Evolutionary conservation across 2,329 filamentous ascomycete genomes (phyloP).

Genomic region (Fusarium mexicanum): DNA sequence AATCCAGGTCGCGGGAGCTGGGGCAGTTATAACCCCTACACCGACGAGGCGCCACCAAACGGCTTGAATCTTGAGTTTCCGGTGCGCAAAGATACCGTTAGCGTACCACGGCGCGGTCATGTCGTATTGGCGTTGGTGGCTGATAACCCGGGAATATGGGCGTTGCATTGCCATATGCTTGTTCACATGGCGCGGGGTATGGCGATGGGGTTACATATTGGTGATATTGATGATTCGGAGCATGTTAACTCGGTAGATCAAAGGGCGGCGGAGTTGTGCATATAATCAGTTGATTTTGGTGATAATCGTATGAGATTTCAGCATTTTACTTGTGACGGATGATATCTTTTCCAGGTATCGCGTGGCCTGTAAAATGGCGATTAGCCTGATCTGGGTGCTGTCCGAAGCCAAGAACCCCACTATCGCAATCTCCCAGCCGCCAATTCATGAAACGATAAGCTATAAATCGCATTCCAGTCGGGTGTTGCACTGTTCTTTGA

Average conservation of each 20-base stretch:
- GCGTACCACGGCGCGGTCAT: background rate
- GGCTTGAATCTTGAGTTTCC: background rate
- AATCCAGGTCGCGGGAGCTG: background rate
- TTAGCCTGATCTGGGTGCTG: background rate
- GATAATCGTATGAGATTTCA: fast-evolving
- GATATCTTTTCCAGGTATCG: background rate
- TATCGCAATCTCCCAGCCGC: fast-evolving
- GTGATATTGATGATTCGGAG: background rate
- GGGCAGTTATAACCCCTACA: background rate
- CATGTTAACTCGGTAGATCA: background rate
- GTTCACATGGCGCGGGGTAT: conserved; percentile 17
- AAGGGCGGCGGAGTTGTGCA: background rate
- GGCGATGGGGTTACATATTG: background rate
- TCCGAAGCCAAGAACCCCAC: background rate
- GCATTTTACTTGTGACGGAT: too few species aligned
- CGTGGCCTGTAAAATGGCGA: background rate
- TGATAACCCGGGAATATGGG: conserved; percentile 8
- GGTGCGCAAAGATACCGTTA: background rate
- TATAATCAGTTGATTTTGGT: background rate
- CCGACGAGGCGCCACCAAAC: background rate
- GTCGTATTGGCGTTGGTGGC: background rate
- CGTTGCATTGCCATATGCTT: conserved; percentile 15
- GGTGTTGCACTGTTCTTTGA: fast-evolving
- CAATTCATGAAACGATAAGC: background rate
- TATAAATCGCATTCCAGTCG: too few species aligned